Evolutionary conservation across 257 asterid species (phyloP).

Genomic region (Perilla frutescens): DNA sequence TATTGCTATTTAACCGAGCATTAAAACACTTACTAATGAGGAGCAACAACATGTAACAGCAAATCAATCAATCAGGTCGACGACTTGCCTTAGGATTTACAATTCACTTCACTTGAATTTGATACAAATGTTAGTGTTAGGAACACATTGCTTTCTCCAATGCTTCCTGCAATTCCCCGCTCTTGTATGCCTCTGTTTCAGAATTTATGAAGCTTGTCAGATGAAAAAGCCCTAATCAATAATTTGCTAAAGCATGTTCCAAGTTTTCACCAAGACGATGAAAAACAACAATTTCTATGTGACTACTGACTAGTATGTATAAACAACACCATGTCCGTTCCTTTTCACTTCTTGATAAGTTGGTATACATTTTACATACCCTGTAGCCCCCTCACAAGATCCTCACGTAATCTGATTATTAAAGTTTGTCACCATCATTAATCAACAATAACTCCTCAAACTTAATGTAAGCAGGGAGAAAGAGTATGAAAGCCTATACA

Average conservation of each 20-base stretch:
- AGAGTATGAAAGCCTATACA: not conserved
- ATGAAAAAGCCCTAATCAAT: not conserved
- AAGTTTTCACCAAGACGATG: constrained; percentile 20
- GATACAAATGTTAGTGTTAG: constrained; percentile 17
- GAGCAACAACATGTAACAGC: constrained; percentile 9
- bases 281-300: not conserved
- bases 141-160: constrained; percentile 71
- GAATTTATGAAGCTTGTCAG: constrained; percentile 32
- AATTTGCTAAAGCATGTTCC: not conserved
- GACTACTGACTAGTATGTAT: not conserved
- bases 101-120: not conserved
- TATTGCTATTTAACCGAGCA: constrained; percentile 9
- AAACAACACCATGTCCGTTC: not conserved
- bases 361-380: not conserved
- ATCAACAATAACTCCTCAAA: constrained; percentile 14
- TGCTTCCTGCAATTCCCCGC: constrained; percentile 75
- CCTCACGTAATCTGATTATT: too few relatives aligned
- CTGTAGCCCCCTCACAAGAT: not conserved
- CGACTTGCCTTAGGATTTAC: too few relatives aligned
- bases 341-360: not conserved
- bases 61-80: too few relatives aligned
- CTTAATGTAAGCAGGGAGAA: constrained; percentile 1
- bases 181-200: constrained; percentile 71
- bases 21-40: not conserved
- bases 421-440: not conserved